Conservation (phyloP, 202 grass and related monocot species). For the Thinopyrum obtusiflorum region DNA sequence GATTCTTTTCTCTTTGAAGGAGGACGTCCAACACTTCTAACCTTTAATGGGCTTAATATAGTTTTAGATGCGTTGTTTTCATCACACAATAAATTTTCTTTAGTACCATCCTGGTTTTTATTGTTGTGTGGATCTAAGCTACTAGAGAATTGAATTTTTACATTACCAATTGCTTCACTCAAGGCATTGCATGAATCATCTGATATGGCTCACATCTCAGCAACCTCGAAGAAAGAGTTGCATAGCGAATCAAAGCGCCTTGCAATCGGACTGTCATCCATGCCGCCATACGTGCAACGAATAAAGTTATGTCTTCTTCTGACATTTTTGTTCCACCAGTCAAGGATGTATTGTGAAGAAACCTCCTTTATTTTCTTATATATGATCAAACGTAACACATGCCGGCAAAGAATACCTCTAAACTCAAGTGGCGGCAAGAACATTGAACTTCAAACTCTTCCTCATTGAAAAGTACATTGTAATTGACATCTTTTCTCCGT, state of each 20-base stretch:
- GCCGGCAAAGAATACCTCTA: background rate
- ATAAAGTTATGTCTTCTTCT: background rate
- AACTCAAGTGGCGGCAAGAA: background rate
- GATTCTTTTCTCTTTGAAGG: no score
- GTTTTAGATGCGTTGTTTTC: no score
- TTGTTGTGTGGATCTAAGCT: background rate
- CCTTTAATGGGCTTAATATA: no score
- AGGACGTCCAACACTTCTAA: no score
- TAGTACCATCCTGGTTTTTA: background rate
- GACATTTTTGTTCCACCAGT: background rate
- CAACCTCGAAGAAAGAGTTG: background rate
- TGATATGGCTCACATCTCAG: background rate
- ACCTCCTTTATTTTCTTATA: background rate
- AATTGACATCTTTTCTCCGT: background rate
- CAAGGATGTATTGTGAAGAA: background rate
- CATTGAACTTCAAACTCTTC: background rate
- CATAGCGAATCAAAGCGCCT: background rate
- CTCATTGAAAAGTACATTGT: background rate
- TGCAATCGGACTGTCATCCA: background rate
- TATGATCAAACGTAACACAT: background rate
- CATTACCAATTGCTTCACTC: background rate
- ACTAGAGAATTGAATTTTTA: background rate
- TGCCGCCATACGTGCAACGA: background rate
- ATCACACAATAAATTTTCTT: background rate
- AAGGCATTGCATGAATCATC: background rate